A percentile compares a stretch with the other conserved stretches of the same genome.
Evolutionary conservation across 345 rosid species (phyloP).

Genomic region (Pseudoturritis turrita): DNA sequence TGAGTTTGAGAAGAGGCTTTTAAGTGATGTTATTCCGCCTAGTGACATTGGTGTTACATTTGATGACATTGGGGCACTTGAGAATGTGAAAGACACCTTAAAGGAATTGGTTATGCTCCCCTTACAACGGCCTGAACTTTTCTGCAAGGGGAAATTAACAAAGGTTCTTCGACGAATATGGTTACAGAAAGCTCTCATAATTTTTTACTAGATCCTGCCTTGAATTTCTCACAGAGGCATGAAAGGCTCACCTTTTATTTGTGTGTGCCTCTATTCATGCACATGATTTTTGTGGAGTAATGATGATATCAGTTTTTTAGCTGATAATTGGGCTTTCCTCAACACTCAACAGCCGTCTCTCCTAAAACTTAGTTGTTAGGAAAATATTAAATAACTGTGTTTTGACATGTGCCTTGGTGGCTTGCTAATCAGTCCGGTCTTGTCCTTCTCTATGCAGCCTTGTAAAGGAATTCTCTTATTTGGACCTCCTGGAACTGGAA

Average conservation of each 20-base stretch:
- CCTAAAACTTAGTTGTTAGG: not conserved
- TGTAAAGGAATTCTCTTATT: constrained; percentile 88
- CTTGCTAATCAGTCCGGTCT: constrained; percentile 1
- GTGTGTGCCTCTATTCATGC: not conserved
- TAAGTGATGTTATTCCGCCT: constrained; percentile 80
- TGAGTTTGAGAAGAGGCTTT: constrained; percentile 77
- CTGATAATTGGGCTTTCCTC: not conserved
- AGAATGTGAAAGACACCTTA: constrained; percentile 82
- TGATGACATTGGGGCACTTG: constrained; percentile 92
- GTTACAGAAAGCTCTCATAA: not conserved
- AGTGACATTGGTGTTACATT: constrained; percentile 84
- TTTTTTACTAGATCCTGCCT: not conserved
- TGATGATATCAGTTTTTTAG: not conserved
- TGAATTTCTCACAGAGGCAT: not conserved
- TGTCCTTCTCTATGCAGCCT: constrained; percentile 47
- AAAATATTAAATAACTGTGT: not conserved
- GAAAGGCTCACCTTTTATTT: not conserved
- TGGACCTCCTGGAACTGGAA: constrained; percentile 98
- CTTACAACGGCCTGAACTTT: constrained; percentile 80
- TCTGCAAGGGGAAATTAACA: constrained; percentile 82
- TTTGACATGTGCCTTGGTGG: not conserved
- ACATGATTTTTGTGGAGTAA: not conserved
- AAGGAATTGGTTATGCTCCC: constrained; percentile 96
- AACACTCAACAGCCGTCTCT: not conserved
- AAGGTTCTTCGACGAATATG: constrained; percentile 40